A percentile compares a stretch with the other conserved stretches of the same genome.
These are phyloP conservation scores for Geoglossum glabrum DNA, from an alignment of 495 filamentous ascomycete species.

Conservation along the genomic window DNA sequence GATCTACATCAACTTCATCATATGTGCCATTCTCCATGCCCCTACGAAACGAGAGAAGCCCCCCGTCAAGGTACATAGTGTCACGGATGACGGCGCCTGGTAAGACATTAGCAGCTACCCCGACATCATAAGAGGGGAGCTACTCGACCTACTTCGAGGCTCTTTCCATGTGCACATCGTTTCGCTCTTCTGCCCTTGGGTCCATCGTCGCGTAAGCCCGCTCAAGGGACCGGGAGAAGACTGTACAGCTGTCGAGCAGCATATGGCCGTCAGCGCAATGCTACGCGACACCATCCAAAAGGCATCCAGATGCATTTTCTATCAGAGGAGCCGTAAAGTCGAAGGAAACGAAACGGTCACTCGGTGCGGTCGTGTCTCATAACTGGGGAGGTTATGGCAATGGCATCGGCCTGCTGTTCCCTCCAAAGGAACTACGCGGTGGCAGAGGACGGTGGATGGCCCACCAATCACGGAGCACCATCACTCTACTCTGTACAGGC, in stretches of 20 bases:
- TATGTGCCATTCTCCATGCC: conserved; percentile 22
- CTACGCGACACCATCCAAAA: neutral
- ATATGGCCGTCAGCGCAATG: neutral
- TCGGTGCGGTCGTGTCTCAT: neutral
- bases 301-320: neutral
- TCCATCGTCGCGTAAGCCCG: neutral
- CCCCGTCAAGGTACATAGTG: conserved; percentile 50
- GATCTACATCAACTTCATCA: neutral
- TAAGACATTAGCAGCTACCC: neutral
- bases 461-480: too few species aligned
- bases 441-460: too few species aligned
- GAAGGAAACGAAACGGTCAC: neutral
- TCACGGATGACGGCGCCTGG: conserved; percentile 41
- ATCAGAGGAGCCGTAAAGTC: neutral
- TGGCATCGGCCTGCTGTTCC: neutral
- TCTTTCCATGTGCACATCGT: conserved; percentile 6
- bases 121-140: neutral
- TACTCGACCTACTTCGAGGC: neutral
- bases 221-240: neutral
- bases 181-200: neutral
- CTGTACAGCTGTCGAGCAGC: neutral
- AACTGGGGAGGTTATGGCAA: neutral
- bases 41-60: conserved; percentile 28
- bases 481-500: too few species aligned
- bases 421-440: neutral